Evolutionary conservation across 805 yeast species (phyloP), one percentile per base, ranked within the genome.

Genomic region (Myxozyma monticola): DNA sequence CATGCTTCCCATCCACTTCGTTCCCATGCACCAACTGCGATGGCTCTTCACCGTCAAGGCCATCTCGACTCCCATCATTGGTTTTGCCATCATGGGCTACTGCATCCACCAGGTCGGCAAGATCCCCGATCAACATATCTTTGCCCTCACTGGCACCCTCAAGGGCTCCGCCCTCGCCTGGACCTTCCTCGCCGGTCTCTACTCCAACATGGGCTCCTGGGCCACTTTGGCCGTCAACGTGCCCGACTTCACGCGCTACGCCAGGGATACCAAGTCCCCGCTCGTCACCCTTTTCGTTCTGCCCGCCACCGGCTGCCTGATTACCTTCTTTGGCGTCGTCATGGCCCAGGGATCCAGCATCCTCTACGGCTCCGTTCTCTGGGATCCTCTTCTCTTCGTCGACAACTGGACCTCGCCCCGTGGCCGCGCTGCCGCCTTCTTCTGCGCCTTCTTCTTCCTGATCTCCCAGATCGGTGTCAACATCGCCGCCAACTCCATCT

Each of bases 21-120:
- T 88, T 62, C 84, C 83, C 45, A 95, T 96, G 14, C 95, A 89
- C 62, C 76, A 78, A 48, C 80, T 89, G 50, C 80, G 95, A 63
- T 91, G 88, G 68, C 74, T 89, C 59, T 89, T 88, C 72, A 84
- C 96, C 0, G 78, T 82, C 48, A 89, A 89, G 67, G 86, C 96
- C 1, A 75, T 78, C 60, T 68, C 84, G 38, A 85, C 86, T 44
- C 95, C 96, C 3, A 71, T 84, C 52, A 96, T 95, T 0, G 95
- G 95, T 35, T 73, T 90, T 56, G 87, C 83, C 0, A 87, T 88
- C 64, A 72, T 89, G 58, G 76, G 87, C 33, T 89, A 96, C 96
- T n/a, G n/a, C n/a, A n/a, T n/a, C n/a, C n/a, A n/a, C n/a, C 78
- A 81, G 56, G 68, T 72, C 7, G 77, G 79, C 45, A 95, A 95